These are phyloP conservation scores for Sabuloglossum arenarium DNA, from an alignment of 495 filamentous ascomycete species.

Conservation along the genomic window DNA sequence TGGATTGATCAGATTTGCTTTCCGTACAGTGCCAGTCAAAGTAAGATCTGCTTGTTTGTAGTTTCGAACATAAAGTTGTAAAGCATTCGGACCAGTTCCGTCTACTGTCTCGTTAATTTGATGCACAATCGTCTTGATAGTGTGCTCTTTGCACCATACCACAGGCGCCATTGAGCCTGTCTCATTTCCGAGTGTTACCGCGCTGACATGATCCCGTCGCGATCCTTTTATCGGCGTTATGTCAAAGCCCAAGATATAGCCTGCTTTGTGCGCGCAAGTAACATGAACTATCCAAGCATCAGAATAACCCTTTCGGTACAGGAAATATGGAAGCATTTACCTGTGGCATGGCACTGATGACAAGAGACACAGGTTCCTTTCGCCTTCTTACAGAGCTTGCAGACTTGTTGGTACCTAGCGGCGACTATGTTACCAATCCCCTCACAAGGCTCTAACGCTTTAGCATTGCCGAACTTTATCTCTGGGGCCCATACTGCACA, in stretches of 20 bases:
- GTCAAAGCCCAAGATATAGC: slow-evolving; percentile 73
- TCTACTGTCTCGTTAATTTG: slow-evolving; percentile 52
- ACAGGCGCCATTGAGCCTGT: slow-evolving; percentile 54
- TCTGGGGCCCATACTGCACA: slow-evolving; percentile 86
- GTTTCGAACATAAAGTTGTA: slow-evolving; percentile 67
- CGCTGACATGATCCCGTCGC: slow-evolving; percentile 49
- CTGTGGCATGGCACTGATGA: slow-evolving; percentile 51
- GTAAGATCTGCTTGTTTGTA: slow-evolving; percentile 90
- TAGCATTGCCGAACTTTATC: slow-evolving; percentile 71
- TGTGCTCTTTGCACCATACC: slow-evolving; percentile 81
- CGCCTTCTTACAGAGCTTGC: slow-evolving; percentile 64
- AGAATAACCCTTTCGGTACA: neutral
- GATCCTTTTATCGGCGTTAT: slow-evolving; percentile 78
- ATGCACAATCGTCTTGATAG: slow-evolving; percentile 48
- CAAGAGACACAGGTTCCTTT: slow-evolving; percentile 66
- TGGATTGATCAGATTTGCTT: slow-evolving; percentile 47
- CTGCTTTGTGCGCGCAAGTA: slow-evolving; percentile 68
- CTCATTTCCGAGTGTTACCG: slow-evolving; percentile 54
- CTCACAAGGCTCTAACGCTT: slow-evolving; percentile 62
- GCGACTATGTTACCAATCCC: slow-evolving; percentile 62
- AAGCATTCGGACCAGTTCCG: slow-evolving; percentile 36
- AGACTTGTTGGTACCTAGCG: slow-evolving; percentile 45
- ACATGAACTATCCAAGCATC: slow-evolving; percentile 42
- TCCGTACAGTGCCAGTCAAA: slow-evolving; percentile 76
- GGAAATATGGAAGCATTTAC: slow-evolving; percentile 11